Conservation (phyloP, 2,329 filamentous ascomycete genomes). For the Exophiala alcalophila region DNA sequence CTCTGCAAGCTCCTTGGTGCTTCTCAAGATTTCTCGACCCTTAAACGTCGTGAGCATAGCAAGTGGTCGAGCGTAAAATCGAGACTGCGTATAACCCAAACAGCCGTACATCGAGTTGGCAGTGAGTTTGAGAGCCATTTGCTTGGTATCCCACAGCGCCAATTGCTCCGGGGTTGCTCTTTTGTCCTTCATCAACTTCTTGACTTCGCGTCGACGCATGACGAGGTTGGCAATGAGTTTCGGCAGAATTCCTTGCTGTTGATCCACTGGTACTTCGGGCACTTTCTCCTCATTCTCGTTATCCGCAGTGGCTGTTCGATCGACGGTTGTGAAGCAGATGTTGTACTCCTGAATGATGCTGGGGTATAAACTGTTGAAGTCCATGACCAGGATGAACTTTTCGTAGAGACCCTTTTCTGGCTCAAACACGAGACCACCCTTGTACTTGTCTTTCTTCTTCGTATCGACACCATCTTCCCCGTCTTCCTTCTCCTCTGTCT, state of each 20-base stretch:
- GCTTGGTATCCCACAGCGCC: slow-evolving; percentile 96
- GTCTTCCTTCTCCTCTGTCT: slow-evolving; percentile 67
- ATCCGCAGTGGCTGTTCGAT: slow-evolving; percentile 62
- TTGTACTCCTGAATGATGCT: slow-evolving; percentile 99
- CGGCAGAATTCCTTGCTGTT: slow-evolving; percentile 81
- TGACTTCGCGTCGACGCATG: slow-evolving; percentile 82
- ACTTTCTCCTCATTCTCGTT: slow-evolving; percentile 81
- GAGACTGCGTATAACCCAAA: slow-evolving; percentile 92
- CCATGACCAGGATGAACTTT: slow-evolving; percentile 98
- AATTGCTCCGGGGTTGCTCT: slow-evolving; percentile 79
- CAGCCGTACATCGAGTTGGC: slow-evolving; percentile 99
- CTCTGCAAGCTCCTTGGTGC: slow-evolving; percentile 93
- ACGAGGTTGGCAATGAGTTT: slow-evolving; percentile 90
- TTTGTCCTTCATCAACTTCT: slow-evolving; percentile 95
- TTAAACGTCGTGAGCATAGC: slow-evolving; percentile 97
- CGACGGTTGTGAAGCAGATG: slow-evolving; percentile 98
- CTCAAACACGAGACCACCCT: slow-evolving; percentile 96
- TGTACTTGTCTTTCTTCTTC: slow-evolving; percentile 99
- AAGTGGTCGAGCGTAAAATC: slow-evolving; percentile 92
- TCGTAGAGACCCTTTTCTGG: slow-evolving; percentile 97
- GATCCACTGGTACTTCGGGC: slow-evolving; percentile 70
- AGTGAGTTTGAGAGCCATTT: slow-evolving; percentile 91
- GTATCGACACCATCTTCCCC: slow-evolving; percentile 64
- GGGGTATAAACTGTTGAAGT: slow-evolving; percentile 98
- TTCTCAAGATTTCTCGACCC: slow-evolving; percentile 92